Base-by-base conservation (phyloP, 192 early-diverging fungal species). In the Linnemannia elongata region DNA sequence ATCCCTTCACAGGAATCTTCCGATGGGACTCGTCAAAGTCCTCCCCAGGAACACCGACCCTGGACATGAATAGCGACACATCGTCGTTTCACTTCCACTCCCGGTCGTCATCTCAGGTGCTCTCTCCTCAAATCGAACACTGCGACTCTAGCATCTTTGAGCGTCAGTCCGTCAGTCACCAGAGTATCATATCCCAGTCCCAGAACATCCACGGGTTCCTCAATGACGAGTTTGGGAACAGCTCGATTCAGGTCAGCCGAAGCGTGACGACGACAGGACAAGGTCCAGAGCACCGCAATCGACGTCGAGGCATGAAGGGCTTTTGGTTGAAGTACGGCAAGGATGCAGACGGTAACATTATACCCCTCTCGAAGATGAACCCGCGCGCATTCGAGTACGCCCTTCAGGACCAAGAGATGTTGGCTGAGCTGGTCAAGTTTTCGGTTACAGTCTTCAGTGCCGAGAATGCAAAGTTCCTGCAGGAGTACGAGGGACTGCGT, bases 381-480 rank as follows among this genome's bases (percentile, higher is more conserved):
- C 84, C 84, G 4, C 75, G 79, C 13, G 84, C 84, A n/a, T 86
- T 86, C 57, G 84, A 80, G n/a, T 86, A 86, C 49, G 84, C 79
- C 7, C 49, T 86, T 35, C 69, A 70, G n/a, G 84, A 86, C 69
- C 57, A 30, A 20, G 84, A 86, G 39, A 86, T 86, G 84, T 38
- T 86, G 54, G 36, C 22, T 0, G 71, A 74, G 27, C 52, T 86
- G 4, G 84, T 86, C 13, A 77, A 80, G 49, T 86, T 86, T 54
- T 86, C 84, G 44, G 70, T 86, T 9, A 86, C 75, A 4, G 84
- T 86, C 44, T 86, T 86, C 39, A 86, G 79, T 71, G 78, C 76
- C 27, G 84, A 86, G 49, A 86, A 86, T 41, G 55, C 84, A 47
- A 80, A 77, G 70, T 86, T 86, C 42, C 47, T 86, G n/a, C 84